phyloP scores from a whole-genome alignment of 108 stramenopile genomes.

The Licmophora abbreviata region DNA sequence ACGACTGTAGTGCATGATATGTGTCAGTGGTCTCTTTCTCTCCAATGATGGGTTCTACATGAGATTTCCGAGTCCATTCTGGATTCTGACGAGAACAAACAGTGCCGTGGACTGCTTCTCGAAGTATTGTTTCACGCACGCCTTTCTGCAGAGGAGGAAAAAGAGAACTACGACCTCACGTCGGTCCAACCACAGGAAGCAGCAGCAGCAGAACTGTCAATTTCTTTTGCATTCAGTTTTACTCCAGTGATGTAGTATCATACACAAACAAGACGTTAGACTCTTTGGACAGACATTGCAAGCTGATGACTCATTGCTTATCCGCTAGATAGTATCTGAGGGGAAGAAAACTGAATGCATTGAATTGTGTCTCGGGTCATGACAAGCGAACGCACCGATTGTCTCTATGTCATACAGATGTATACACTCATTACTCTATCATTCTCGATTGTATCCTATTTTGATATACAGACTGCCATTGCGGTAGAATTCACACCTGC shows the following conservation, averaged over 20 bases:
- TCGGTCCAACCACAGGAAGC: conserved; percentile 2
- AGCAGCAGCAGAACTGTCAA: not conserved
- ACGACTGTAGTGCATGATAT: too few species aligned
- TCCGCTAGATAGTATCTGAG: conserved; percentile 64
- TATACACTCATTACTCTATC: conserved; percentile 5
- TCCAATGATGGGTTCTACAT: too few species aligned
- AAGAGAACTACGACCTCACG: not conserved
- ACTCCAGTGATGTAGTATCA: too few species aligned
- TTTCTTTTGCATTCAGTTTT: not conserved
- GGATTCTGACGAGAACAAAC: conserved; percentile 1
- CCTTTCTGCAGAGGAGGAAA: not conserved
- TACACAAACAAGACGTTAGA: conserved; percentile 25
- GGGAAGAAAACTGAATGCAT: not conserved
- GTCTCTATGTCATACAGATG: not conserved
- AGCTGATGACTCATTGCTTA: conserved; percentile 10
- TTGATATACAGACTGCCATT: conserved; percentile 25
- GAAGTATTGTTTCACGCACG: conserved; percentile 2
- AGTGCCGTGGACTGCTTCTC: conserved; percentile 4
- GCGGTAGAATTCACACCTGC: conserved; percentile 31
- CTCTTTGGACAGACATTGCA: conserved; percentile 28
- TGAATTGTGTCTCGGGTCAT: not conserved
- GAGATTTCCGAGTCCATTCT: conserved; percentile 33
- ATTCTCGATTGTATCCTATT: not conserved
- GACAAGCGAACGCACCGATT: not conserved
- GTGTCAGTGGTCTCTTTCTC: too few species aligned